Evolutionary conservation across 805 yeast genomes (phyloP).

Genomic region (Metschnikowia shivogae): DNA sequence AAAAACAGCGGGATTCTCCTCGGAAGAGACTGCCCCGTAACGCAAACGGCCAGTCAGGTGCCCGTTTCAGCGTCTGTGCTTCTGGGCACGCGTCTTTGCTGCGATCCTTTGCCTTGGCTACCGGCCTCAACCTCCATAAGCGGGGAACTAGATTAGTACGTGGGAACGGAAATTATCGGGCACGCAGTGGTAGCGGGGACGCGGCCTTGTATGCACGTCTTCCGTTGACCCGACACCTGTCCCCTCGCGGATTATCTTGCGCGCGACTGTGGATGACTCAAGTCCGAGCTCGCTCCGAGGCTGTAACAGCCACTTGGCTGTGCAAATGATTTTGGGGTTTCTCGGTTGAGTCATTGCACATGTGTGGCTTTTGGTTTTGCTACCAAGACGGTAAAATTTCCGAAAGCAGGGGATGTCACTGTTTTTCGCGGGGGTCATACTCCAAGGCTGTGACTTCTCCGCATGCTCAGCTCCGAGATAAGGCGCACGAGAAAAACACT

Average conservation of each 20-base stretch:
- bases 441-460: neutral
- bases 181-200: slow-evolving; percentile 6
- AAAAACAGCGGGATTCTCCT: neutral
- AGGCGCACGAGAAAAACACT: slow-evolving; percentile 2
- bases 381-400: too few relatives aligned
- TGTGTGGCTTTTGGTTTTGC: too few relatives aligned
- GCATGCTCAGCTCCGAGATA: neutral
- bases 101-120: neutral
- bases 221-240: slow-evolving; percentile 6
- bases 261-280: slow-evolving; percentile 15
- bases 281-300: slow-evolving; percentile 18
- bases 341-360: too few relatives aligned
- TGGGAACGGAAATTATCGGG: slow-evolving; percentile 7
- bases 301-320: slow-evolving; percentile 8
- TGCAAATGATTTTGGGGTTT: neutral
- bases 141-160: neutral
- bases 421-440: neutral
- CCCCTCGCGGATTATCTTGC: slow-evolving; percentile 5
- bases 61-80: neutral
- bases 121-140: neutral
- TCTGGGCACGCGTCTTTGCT: neutral
- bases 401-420: too few relatives aligned
- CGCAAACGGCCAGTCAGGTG: too few relatives aligned
- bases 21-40: neutral
- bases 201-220: slow-evolving; percentile 6